Base-by-base conservation (phyloP, 108 stramenopile genomes). In the Pseudonitzschia pungens region DNA sequence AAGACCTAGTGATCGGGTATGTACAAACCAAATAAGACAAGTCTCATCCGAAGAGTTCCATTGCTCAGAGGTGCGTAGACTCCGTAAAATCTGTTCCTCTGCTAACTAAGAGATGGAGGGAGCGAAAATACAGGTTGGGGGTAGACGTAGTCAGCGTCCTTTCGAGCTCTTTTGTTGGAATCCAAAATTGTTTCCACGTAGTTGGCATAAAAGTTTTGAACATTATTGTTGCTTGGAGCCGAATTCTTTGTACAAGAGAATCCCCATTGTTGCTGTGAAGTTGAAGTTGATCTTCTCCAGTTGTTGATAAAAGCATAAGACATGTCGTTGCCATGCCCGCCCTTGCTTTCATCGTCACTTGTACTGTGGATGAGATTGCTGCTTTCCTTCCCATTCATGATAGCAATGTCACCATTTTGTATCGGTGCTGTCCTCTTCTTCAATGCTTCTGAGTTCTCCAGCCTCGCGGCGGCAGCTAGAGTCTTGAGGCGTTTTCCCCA, bases 401-500 rank as follows among this genome's bases (percentile, higher is more conserved):
- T 48, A 12, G 16, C 45, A 18, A 10, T 11, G 45, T 18, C 5
- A 11, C 14, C 5, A 48, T 14, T 4, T 11, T 4, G 14, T 14
- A 12, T 11, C 5, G 14, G 45, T 48, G 45, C 10, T 18, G 45
- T 48, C 45, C 20, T 55, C 22, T 55, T 55, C 26, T 22, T 55
- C 20, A 22, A 26, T 48, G 45, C 45, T 11, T 48, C 1, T 36
- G 36, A 36, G 36, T 36, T 36, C 6, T 36, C 36, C 36, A 36
- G 6, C 36, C 36, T 36, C 36, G 36, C 36, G 36, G 36, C 36
- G 6, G 36, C 36, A 36, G 45, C 45, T 48, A 18, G 45, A 1
- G 54, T 26, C 7, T 55, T 22, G 54, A 55, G 54, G n/a, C 24
- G n/a, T 55, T 55, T 55, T 20, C 54, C 54, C 54, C 54, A 55